Evolutionary conservation across 192 early-diverging fungal species (phyloP).

Genomic region (Umbelopsis sp.): DNA sequence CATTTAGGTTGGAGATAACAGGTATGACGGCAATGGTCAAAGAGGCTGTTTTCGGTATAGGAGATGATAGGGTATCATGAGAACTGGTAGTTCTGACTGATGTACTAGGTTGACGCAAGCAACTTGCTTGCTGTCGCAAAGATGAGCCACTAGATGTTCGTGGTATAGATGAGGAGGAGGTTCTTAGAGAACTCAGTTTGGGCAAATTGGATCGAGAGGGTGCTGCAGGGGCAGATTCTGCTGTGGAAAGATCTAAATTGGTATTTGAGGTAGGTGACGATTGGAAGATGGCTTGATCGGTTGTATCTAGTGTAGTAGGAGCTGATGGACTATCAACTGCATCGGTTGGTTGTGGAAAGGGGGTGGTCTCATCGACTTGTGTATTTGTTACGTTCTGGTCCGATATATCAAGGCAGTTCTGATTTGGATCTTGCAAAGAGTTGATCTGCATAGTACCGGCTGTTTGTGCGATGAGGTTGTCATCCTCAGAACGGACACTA

Average conservation of each 20-base stretch:
- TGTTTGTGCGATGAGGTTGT: not conserved
- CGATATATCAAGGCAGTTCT: not conserved
- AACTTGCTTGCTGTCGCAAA: not conserved
- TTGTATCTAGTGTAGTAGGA: not conserved
- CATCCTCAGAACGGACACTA: not conserved
- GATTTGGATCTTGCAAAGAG: not conserved
- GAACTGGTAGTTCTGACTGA: not conserved
- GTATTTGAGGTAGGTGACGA: not conserved
- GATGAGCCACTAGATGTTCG: not conserved
- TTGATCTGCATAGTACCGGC: not conserved
- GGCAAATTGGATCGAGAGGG: not conserved
- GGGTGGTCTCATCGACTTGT: not conserved
- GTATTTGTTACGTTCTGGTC: not conserved
- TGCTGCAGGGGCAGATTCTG: not conserved
- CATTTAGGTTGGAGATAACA: not conserved
- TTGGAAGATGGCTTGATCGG: not conserved
- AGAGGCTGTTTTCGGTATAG: too few species aligned
- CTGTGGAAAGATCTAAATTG: not conserved
- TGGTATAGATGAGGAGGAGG: not conserved
- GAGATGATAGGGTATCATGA: constrained; percentile 1
- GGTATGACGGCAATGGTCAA: not conserved
- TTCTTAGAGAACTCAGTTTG: not conserved
- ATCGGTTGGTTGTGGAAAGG: not conserved
- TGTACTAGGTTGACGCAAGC: not conserved
- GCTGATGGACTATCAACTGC: not conserved